Evolutionary conservation across 108 stramenopile species (phyloP).

Genomic region (Pseudonitzschia multiseries): DNA sequence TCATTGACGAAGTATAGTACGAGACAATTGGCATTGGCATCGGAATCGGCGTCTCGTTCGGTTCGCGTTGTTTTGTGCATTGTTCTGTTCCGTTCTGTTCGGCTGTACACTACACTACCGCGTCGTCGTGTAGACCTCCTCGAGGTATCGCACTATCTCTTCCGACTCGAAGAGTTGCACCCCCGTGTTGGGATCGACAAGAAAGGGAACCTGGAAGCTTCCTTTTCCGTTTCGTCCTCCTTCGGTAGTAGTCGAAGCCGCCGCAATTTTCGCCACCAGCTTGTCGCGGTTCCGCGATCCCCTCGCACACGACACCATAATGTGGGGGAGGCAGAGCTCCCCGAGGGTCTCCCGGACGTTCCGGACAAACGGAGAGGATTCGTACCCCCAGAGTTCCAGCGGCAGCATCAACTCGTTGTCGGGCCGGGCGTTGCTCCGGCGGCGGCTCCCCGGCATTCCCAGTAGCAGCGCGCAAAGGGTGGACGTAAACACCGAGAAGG

Average conservation of each 20-base stretch:
- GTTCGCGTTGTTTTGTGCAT: too few relatives aligned
- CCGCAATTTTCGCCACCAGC: too few relatives aligned
- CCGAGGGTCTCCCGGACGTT: constrained; percentile 75
- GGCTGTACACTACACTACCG: too few relatives aligned
- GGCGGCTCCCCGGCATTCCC: constrained; percentile 49
- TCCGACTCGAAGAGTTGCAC: constrained; percentile 76
- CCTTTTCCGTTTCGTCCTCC: too few relatives aligned
- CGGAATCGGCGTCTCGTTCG: too few relatives aligned
- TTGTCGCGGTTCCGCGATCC: constrained; percentile 80
- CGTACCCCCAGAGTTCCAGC: constrained; percentile 85
- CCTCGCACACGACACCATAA: constrained; percentile 70
- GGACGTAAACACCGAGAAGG: constrained; percentile 58
- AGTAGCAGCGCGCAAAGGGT: constrained; percentile 47
- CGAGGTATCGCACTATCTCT: constrained; percentile 86
- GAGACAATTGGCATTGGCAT: too few relatives aligned
- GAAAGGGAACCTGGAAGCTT: constrained; percentile 83
- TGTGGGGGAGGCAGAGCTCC: constrained; percentile 77
- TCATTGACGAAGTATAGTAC: too few relatives aligned
- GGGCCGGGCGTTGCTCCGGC: constrained; percentile 58
- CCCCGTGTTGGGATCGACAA: constrained; percentile 89
- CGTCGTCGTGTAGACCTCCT: constrained; percentile 58
- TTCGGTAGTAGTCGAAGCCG: too few relatives aligned
- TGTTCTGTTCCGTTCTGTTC: too few relatives aligned
- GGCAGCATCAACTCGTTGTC: constrained; percentile 77
- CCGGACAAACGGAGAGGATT: constrained; percentile 79